Percentiles rank a stretch among this genome's conserved stretches.
Evolutionary conservation across 179 eudicot genomes (phyloP).

Genomic region (Silene coronaria): DNA sequence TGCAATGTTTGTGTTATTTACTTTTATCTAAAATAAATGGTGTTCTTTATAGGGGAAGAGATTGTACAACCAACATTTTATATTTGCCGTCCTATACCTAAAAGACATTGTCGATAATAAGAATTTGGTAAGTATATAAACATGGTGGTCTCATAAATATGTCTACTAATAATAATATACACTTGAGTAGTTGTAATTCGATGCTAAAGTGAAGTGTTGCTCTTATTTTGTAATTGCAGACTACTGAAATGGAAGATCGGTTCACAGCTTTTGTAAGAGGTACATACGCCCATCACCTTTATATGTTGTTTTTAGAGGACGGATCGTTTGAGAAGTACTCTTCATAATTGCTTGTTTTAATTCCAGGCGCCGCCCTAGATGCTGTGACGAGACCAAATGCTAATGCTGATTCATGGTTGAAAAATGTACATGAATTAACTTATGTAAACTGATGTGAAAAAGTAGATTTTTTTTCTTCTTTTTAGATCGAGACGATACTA

Average conservation of each 20-base stretch:
- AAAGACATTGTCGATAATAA: neutral
- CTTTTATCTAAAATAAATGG: neutral
- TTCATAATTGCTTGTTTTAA: neutral
- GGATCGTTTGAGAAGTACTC: too few species aligned
- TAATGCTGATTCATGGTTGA: neutral
- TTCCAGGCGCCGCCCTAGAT: neutral
- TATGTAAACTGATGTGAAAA: too few species aligned
- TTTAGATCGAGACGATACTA: too few species aligned
- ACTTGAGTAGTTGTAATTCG: too few species aligned
- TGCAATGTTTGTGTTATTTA: neutral
- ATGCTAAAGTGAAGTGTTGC: too few species aligned
- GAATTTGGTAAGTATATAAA: too few species aligned
- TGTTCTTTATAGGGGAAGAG: neutral
- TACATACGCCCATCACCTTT: too few species aligned
- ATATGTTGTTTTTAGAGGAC: too few species aligned
- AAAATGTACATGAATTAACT: too few species aligned
- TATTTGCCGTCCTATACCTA: neutral
- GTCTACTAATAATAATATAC: neutral
- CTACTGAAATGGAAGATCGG: neutral
- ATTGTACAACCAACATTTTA: neutral
- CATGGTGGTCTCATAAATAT: too few species aligned
- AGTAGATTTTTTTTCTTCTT: too few species aligned
- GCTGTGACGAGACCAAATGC: neutral
- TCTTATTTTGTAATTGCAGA: neutral
- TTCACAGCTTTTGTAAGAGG: neutral